Percentiles rank a stretch among this genome's conserved stretches.
Evolutionary conservation across 192 early-diverging fungal species (phyloP).

Genomic region (Backusella parvicylindrica): DNA sequence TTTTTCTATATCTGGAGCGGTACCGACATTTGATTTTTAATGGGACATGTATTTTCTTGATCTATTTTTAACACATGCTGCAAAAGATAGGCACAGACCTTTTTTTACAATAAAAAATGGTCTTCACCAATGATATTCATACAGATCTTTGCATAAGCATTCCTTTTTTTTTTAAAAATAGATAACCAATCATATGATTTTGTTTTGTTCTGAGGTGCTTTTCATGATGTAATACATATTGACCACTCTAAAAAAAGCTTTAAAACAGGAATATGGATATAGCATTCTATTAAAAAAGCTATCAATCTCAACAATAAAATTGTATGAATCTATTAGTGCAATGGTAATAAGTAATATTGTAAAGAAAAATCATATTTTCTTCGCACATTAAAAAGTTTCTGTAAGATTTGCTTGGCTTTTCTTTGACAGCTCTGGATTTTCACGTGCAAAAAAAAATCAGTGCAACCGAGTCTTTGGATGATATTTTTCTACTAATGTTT

Average conservation of each 20-base stretch:
- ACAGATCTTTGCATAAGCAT: conserved; percentile 5
- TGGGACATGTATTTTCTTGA: not conserved
- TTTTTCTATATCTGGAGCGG: conserved; percentile 4
- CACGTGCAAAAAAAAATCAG: conserved; percentile 2
- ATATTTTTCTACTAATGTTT: not conserved
- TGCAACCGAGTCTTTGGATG: not conserved
- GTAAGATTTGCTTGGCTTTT: conserved; percentile 9
- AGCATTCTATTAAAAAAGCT: not conserved
- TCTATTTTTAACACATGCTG: conserved; percentile 13
- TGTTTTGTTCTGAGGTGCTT: not conserved
- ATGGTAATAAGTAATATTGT: not conserved
- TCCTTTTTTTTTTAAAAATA: conserved; percentile 5
- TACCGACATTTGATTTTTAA: not conserved
- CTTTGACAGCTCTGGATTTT: conserved; percentile 2
- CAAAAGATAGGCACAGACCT: conserved; percentile 12
- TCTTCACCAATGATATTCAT: not conserved
- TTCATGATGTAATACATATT: not conserved
- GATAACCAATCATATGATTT: not conserved
- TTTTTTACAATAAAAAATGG: not conserved
- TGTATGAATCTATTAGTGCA: not conserved
- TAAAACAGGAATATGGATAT: not conserved
- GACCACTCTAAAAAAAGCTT: not conserved
- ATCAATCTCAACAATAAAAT: not conserved
- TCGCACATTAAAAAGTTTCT: too few relatives aligned
- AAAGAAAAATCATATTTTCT: not conserved